A percentile compares a stretch with the other conserved stretches of the same genome.
Evolutionary conservation across 1,284 basidiomycete species (phyloP).

Genomic region (Cystobasidium slooffiae): DNA sequence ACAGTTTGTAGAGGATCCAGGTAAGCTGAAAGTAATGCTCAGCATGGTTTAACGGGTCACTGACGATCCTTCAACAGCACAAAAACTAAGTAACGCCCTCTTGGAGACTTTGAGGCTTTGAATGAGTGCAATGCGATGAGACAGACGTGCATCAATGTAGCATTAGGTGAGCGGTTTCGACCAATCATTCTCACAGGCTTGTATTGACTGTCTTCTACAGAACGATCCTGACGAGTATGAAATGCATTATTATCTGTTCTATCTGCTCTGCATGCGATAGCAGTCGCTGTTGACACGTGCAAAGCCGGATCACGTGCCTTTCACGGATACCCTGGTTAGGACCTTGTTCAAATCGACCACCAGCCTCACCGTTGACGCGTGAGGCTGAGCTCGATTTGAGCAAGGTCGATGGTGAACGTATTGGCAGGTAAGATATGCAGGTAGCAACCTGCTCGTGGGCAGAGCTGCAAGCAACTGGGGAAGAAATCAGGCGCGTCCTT

Average conservation of each 20-base stretch:
- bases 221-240: background rate
- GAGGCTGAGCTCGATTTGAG: too few species aligned
- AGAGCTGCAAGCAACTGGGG: background rate
- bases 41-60: background rate
- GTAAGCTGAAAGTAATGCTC: slow-evolving; percentile 1
- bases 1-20: slow-evolving; percentile 63
- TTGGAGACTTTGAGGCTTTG: slow-evolving; percentile 18
- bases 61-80: background rate
- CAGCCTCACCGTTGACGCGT: too few species aligned
- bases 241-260: too few species aligned
- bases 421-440: too few species aligned
- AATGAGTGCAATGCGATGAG: background rate
- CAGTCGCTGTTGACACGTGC: too few species aligned
- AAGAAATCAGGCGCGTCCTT: slow-evolving; percentile 12
- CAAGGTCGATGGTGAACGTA: too few species aligned
- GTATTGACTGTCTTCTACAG: background rate
- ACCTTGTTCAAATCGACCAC: too few species aligned
- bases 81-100: slow-evolving; percentile 22
- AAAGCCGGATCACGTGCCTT: too few species aligned
- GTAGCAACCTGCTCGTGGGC: too few species aligned
- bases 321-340: too few species aligned
- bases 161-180: background rate
- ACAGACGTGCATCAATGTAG: slow-evolving; percentile 13
- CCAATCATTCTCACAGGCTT: background rate
- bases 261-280: too few species aligned